Base-by-base conservation (phyloP, 768 basidiomycete genomes). In the Termitomyces sp. region DNA sequence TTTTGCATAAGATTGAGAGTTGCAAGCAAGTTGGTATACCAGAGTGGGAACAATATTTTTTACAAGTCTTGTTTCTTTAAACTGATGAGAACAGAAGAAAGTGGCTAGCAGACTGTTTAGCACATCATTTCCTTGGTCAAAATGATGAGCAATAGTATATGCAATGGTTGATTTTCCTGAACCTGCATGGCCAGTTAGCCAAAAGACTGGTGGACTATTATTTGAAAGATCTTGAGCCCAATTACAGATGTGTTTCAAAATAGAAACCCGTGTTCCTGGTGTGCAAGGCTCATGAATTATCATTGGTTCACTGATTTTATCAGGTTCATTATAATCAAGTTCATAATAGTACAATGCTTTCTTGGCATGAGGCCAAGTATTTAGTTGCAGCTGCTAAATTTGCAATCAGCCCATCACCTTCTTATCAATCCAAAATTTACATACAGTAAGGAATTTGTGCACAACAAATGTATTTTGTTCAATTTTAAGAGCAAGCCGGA, bases 31-130 rank as follows among this genome's bases (percentile, higher is more conserved):
- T 13, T 56, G 49, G 22, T 56, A 50, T 11, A 31, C 48, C 20
- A 56, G 40, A 11, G 63, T 68, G 23, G 50, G 64, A 52, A 68
- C 45, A 38, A 68, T 65, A 16, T 43, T 38, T 16, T 32, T 61
- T 11, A 49, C 33, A 1, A 15, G 23, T 43, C 53, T 25, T 18
- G 65, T 66, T 18, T 68, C 61, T 16, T 36, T 11, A 20, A 38
- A 49, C 23, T 49, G 48, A 11, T 63, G 62, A 9, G 68, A 70
- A 41, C 64, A 66, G 25, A 70, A 63, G 53, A 70, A 70, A 49
- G 60, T 67, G n/a, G 51, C 67, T 3, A 61, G 62, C 22, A 70
- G 44, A 15, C 59, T 49, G 31, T 22, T 32, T 1, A 35, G 32
- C n/a, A 62, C 58, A 42, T 64, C 65, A 20, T 46, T 42, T 16